Evolutionary conservation across 2,329 filamentous ascomycete species (phyloP), one percentile per base, ranked within the genome.

Genomic region (Xylariaceae sp.): DNA sequence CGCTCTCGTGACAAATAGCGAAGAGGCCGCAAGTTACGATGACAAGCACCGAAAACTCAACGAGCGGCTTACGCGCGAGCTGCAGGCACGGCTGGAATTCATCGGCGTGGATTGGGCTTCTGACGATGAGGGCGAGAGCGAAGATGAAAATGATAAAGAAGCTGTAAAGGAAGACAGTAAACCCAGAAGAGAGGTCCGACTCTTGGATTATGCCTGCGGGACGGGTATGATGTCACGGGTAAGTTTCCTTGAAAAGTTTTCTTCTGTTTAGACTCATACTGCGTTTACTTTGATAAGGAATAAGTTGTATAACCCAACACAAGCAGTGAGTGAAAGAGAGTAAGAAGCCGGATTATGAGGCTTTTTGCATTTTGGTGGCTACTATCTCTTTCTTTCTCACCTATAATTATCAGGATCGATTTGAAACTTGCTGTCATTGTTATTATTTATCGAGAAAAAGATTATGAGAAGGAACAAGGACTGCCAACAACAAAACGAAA

Each of bases 131-230:
- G 67, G 70, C 1, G 66, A 72, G 2, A 73, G 67, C 4, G 61
- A 64, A 9, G 64, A 67, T 10, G 64, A 68, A n/a, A 60, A 45
- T 6, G 45, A 29, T 15, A 43, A 42, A 30, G 64, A 60, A n/a
- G 65, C 64, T 18, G 64, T 60, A 15, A 63, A 66, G 21, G 60
- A 64, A 26, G 52, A 43, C 18, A 48, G 57, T 40, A 52, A 56
- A 30, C 53, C 62, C 1, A 60, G 55, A 41, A 73, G 62, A 64
- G 65, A 63, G 50, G 75, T 84, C 35, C 79, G 80, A 39, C 71
- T 91, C 16, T 75, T 92, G 2, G 89, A 92, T 67, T 92, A 92
- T 70, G 89, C 89, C 13, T 92, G 88, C 66, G 89, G 89, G 7
- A 86, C 86, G 5, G 87, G 87, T 2, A 71, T 83, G 49, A 76